Percentiles rank a stretch among this genome's conserved stretches.
Evolutionary conservation across 768 basidiomycete genomes (phyloP).

Genomic region (Russula sp.): DNA sequence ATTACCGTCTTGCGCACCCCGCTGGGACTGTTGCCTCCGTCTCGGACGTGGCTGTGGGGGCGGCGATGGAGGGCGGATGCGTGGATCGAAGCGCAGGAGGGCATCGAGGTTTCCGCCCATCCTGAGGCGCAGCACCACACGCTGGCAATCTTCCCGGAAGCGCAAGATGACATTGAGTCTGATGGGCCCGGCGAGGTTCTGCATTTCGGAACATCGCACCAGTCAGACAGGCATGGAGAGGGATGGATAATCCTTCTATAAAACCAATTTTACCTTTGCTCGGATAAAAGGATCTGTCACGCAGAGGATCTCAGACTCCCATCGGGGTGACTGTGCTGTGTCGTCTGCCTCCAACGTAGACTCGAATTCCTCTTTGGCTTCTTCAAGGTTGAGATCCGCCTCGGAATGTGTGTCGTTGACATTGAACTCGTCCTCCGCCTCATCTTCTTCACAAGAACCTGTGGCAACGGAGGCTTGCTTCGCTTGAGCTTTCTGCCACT

Average conservation of each 20-base stretch:
- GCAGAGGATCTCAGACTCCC: constrained; percentile 23
- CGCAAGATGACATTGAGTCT: constrained; percentile 9
- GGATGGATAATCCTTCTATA: background rate
- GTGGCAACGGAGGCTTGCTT: background rate
- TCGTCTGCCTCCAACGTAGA: background rate
- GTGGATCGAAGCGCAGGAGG: constrained; percentile 13
- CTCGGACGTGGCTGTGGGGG: constrained; percentile 3
- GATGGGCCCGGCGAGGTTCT: constrained; percentile 27
- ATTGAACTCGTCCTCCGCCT: background rate
- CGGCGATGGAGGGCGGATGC: constrained; percentile 4
- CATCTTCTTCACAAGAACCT: background rate
- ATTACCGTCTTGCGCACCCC: background rate
- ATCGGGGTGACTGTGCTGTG: constrained; percentile 4
- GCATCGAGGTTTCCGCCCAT: constrained; percentile 13
- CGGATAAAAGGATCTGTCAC: constrained; percentile 40
- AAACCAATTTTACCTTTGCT: constrained; percentile 31
- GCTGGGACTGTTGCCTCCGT: background rate
- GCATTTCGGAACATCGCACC: background rate
- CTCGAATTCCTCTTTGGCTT: constrained; percentile 2
- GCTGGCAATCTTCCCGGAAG: constrained; percentile 22
- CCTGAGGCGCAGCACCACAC: constrained; percentile 17
- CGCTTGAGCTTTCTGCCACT: background rate
- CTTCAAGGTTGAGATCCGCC: background rate
- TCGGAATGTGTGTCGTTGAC: background rate
- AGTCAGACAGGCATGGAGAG: background rate